Evolutionary conservation across 75 land plant genomes (phyloP), one percentile per base, ranked within the genome.

Genomic region (Cryptomeria japonica): DNA sequence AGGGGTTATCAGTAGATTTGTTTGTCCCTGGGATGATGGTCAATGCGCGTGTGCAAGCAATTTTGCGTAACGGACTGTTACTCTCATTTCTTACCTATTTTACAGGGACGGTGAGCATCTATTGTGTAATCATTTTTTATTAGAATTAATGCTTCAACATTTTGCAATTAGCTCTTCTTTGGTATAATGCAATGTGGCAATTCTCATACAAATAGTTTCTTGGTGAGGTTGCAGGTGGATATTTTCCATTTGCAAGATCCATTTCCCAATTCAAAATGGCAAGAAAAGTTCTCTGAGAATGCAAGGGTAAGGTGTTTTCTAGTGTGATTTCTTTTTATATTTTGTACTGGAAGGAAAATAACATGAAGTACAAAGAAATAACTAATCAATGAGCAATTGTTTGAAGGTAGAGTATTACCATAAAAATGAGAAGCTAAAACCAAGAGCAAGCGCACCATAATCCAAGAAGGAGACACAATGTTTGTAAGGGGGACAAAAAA

Each of bases 21-120:
- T 93, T 98, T 11, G 86, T 95, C 41, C 99, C 99, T 88, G 99
- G 99, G 64, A 93, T 95, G 90, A 87, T 98, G 97, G 99, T 98
- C 75, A 93, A 93, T 91, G 97, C 96, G 56, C 89, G 92, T 36
- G 97, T 98, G 46, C 93, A 88, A 76, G 87, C 97, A 77, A 87
- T 87, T 1, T 88, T 96, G 86, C 96, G 92, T 84, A 96, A 96
- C 93, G 99, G 99, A 32, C 64, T 98, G 15, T 87, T 98, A 91
- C 88, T 98, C 42, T 97, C 99, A 32, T 98, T 98, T 86, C 93
- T 98, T 39, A 98, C 99, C 25, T 97, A 98, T 88, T 98, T 98
- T 86, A 96, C 97, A 73, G 99, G 99, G 91, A 97, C 95, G 61
- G 99, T 98, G 89, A 95, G 96, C 8, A 64, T 64, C 70, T 64